phyloP scores from a whole-genome alignment of 129 eudicot species.

The Pulicaria dysenterica region DNA sequence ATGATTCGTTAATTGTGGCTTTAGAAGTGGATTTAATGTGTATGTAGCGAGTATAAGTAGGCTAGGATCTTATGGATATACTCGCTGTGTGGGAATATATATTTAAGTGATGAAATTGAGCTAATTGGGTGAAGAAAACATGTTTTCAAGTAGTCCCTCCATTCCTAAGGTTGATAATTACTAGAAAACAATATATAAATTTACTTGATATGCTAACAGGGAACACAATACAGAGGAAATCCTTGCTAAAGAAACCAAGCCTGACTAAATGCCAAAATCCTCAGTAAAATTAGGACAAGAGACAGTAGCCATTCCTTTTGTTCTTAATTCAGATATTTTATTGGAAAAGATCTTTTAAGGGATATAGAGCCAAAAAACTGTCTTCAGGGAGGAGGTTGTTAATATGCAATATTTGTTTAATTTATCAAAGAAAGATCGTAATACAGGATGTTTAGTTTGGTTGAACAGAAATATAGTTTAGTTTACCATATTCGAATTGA shows the following conservation, averaged over 20 bases:
- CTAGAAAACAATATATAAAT: conserved; percentile 7
- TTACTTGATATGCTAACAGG: background rate
- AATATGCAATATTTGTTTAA: conserved; percentile 3
- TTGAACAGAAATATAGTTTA: background rate
- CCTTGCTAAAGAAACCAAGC: conserved; percentile 8
- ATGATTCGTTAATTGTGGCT: conserved; percentile 9
- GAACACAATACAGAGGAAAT: conserved; percentile 2
- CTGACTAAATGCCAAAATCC: conserved; percentile 11
- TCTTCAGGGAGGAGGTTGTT: background rate
- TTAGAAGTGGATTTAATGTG: background rate
- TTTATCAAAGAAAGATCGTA: conserved; percentile 16
- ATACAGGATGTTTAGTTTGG: conserved; percentile 17
- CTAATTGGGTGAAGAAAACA: background rate
- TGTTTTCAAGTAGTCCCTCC: background rate
- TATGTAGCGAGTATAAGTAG: background rate
- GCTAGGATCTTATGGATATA: background rate
- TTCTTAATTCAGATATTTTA: conserved; percentile 3
- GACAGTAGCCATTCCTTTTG: conserved; percentile 3
- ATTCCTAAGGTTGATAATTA: background rate
- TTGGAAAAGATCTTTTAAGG: conserved; percentile 18
- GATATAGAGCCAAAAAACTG: conserved; percentile 26
- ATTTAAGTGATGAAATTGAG: background rate
- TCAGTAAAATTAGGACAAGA: background rate
- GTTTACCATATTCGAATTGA: background rate
- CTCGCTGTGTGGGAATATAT: background rate